Evolutionary conservation across 257 asterid genomes (phyloP).

Genomic region (Solanum sparsipilum): DNA sequence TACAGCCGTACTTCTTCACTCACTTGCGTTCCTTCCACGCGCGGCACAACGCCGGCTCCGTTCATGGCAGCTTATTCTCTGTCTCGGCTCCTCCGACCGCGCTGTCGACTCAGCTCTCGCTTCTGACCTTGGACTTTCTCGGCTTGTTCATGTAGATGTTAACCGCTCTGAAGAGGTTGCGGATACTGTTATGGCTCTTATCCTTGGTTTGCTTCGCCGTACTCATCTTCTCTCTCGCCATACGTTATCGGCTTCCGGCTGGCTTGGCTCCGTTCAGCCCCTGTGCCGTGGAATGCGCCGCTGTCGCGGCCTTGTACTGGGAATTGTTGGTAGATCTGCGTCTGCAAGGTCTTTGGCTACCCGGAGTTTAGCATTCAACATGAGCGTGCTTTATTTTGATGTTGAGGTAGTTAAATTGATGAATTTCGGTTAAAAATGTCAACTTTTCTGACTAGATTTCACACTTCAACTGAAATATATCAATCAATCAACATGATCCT

Average conservation of each 20-base stretch:
- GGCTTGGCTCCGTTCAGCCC: slow-evolving; percentile 99
- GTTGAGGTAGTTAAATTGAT: slow-evolving; percentile 35
- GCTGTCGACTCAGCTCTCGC: slow-evolving; percentile 84
- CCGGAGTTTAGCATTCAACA: slow-evolving; percentile 91
- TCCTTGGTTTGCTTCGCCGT: slow-evolving; percentile 79
- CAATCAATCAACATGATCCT: slow-evolving; percentile 44
- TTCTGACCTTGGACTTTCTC: slow-evolving; percentile 63
- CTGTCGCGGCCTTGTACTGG: slow-evolving; percentile 74
- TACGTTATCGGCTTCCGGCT: slow-evolving; percentile 86
- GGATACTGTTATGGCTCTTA: slow-evolving; percentile 95
- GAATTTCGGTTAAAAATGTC: not conserved
- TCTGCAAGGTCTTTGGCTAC: slow-evolving; percentile 81
- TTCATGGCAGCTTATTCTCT: slow-evolving; percentile 83
- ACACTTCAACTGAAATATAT: not conserved
- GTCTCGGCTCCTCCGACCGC: slow-evolving; percentile 93
- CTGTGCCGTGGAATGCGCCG: slow-evolving; percentile 90
- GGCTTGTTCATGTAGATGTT: slow-evolving; percentile 84
- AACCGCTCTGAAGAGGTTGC: slow-evolving; percentile 95
- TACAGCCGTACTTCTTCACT: slow-evolving; percentile 79
- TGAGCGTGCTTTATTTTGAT: slow-evolving; percentile 93
- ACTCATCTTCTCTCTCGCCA: slow-evolving; percentile 91
- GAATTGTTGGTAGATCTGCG: slow-evolving; percentile 92
- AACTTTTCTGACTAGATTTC: not conserved
- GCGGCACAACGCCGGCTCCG: slow-evolving; percentile 98
- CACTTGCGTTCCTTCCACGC: slow-evolving; percentile 93